Base-by-base conservation (phyloP, 495 filamentous ascomycete species). In the Penicillium waksmanii region DNA sequence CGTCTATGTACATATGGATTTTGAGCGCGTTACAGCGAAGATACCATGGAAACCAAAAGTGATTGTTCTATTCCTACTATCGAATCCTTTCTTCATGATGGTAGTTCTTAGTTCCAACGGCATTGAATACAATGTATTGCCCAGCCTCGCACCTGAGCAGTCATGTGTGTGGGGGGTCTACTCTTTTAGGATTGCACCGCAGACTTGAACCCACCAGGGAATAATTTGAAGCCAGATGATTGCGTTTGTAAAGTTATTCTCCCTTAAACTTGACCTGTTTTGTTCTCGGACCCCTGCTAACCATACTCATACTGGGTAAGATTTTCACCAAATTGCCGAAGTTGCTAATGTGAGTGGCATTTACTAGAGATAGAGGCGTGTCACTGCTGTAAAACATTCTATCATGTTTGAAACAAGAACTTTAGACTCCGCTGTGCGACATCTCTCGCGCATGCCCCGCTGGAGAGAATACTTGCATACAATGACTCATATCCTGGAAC, bases 41-140 rank as follows among this genome's bases (percentile, higher is more conserved):
- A 67, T 67, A 67, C 62, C 65, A 67, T 60, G 54, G 49, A 51
- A 62, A 62, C 48, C 21, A 67, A 67, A 67, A 67, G 62, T 62
- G 58, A 44, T 35, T 51, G 23, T 15, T 15, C 1, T 48, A 9
- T 48, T 44, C 42, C 42, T 13, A 38, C 36, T 38, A 12, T 9
- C 27, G 5, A 9, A 31, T 40, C 11, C 36, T 40, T 40, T 12
- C 11, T n/a, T 40, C 12, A 9, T 13, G 8, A 5, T 40, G n/a
- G 3, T 23, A 23, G 23, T 23, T 31, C 27, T 31, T 2, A 12
- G 36, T 15, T 40, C 8, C 36, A 40, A n/a, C 12, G 1, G 8
- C 0, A 31, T 31, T 31, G 27, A 31, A 31, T 2, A 31, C 0
- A 31, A 31, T 31, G 27, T 31, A 31, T 31, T 31, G 27, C 27